A percentile compares a stretch with the other conserved stretches of the same genome.
Evolutionary conservation across 2,329 filamentous ascomycete species (phyloP).

Genomic region (Verticillium tricorpus): DNA sequence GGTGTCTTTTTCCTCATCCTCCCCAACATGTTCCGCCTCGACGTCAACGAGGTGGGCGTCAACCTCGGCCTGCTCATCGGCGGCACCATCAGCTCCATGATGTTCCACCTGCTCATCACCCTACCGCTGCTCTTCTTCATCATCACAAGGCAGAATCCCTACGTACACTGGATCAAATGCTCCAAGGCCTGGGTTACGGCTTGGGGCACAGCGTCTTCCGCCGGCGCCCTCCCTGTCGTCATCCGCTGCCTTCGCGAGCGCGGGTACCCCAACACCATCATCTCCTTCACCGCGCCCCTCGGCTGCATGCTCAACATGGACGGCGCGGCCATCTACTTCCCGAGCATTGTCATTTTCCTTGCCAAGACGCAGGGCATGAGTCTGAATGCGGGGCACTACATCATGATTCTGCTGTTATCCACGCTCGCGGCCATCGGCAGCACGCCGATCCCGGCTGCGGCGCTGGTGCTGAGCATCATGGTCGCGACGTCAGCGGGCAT

Average conservation of each 20-base stretch:
- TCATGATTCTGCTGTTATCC: conserved; percentile 42
- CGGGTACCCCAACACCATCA: conserved; percentile 32
- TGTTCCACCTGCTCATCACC: conserved; percentile 40
- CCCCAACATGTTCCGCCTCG: conserved; percentile 44
- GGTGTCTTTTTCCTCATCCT: conserved; percentile 52
- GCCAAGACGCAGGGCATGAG: conserved; percentile 43
- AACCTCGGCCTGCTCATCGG: conserved; percentile 48
- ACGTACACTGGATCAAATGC: conserved; percentile 39
- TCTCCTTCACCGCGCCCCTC: conserved; percentile 41
- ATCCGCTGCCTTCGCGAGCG: conserved; percentile 33
- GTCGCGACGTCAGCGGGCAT: conserved; percentile 41
- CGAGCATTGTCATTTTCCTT: conserved; percentile 47
- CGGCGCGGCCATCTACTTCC: conserved; percentile 51
- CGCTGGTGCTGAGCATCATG: conserved; percentile 47
- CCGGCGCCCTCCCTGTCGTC: conserved; percentile 46
- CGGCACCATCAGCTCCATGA: conserved; percentile 39
- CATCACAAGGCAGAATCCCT: conserved; percentile 41
- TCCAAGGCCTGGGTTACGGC: conserved; percentile 49
- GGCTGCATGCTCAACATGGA: conserved; percentile 49
- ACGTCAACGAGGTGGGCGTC: conserved; percentile 39
- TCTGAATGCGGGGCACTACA: conserved; percentile 39
- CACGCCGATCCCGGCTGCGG: conserved; percentile 48
- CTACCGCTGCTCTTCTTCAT: conserved; percentile 37
- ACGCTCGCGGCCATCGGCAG: conserved; percentile 49
- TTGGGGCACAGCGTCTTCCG: conserved; percentile 49